These are phyloP conservation scores for Raphanus sativus DNA, from an alignment of 345 rosid species.

Conservation along the genomic window DNA sequence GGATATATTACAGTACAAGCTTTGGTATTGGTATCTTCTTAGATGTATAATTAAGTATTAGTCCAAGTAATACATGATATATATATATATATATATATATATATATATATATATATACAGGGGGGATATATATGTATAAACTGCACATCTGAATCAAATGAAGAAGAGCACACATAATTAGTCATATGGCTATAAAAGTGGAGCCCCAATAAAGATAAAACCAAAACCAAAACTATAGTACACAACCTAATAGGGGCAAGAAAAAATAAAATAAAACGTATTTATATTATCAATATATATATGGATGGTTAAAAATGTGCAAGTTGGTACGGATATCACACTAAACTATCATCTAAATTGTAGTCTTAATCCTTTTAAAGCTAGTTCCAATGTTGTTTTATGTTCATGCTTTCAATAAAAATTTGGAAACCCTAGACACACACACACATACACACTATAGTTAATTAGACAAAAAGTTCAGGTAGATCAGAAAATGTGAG, in stretches of 20 bases:
- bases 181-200: slow-evolving; percentile 16
- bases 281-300: neutral
- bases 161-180: slow-evolving; percentile 19
- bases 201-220: slow-evolving; percentile 28
- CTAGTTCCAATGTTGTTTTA: slow-evolving; percentile 26
- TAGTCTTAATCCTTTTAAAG: slow-evolving; percentile 10
- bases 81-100: neutral
- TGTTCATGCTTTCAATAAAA: slow-evolving; percentile 22
- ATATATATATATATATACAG: neutral
- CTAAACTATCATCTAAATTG: slow-evolving; percentile 1
- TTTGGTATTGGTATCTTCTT: neutral
- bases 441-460: neutral
- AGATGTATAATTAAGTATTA: neutral
- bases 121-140: neutral
- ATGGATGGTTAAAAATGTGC: slow-evolving; percentile 9
- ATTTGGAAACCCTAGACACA: slow-evolving; percentile 33
- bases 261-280: slow-evolving; percentile 6
- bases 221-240: slow-evolving; percentile 24
- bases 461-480: slow-evolving; percentile 9
- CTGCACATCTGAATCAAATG: slow-evolving; percentile 21
- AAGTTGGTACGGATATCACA: slow-evolving; percentile 35
- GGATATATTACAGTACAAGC: slow-evolving; percentile 1
- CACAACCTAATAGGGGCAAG: slow-evolving; percentile 28
- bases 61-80: neutral
- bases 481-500: neutral